These are phyloP conservation scores for Chaetomium tenue DNA, from an alignment of 495 filamentous ascomycete genomes.

Conservation along the genomic window DNA sequence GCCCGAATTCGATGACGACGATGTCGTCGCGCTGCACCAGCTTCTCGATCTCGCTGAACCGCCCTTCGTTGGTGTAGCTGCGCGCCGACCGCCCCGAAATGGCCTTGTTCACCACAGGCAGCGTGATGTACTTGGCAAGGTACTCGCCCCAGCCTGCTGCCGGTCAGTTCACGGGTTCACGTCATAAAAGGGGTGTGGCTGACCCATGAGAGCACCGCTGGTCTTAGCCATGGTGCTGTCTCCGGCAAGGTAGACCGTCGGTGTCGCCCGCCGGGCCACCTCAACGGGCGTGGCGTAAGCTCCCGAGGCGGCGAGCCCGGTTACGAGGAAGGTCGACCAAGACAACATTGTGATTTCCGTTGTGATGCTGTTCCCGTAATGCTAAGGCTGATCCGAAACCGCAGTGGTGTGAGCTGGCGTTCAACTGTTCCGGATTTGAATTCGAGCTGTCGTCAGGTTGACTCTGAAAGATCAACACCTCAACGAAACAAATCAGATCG, in stretches of 20 bases:
- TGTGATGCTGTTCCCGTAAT: neutral
- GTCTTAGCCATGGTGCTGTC: slow-evolving; percentile 58
- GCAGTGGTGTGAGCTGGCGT: neutral
- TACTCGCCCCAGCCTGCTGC: slow-evolving; percentile 59
- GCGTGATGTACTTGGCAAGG: slow-evolving; percentile 47
- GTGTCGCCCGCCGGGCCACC: slow-evolving; percentile 24
- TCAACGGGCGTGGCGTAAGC: slow-evolving; percentile 21
- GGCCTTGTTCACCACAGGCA: slow-evolving; percentile 56
- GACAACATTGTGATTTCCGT: neutral
- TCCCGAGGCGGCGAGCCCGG: slow-evolving; percentile 13
- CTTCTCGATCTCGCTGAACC: slow-evolving; percentile 54
- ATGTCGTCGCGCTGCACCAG: slow-evolving; percentile 52
- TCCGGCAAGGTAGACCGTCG: slow-evolving; percentile 53
- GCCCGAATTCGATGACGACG: slow-evolving; percentile 63
- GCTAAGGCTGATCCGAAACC: neutral
- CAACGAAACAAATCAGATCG: neutral
- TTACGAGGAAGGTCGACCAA: neutral
- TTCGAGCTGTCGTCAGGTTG: neutral
- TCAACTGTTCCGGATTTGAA: neutral
- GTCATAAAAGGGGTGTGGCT: neutral
- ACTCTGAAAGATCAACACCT: neutral
- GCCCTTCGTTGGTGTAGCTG: slow-evolving; percentile 59
- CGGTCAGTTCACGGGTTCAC: slow-evolving; percentile 18
- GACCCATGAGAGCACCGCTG: slow-evolving; percentile 22
- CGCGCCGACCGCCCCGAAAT: slow-evolving; percentile 59